Percentiles rank a stretch among this genome's conserved stretches.
These are phyloP conservation scores for Candida takata DNA, from an alignment of 805 yeast species.

Conservation along the genomic window DNA sequence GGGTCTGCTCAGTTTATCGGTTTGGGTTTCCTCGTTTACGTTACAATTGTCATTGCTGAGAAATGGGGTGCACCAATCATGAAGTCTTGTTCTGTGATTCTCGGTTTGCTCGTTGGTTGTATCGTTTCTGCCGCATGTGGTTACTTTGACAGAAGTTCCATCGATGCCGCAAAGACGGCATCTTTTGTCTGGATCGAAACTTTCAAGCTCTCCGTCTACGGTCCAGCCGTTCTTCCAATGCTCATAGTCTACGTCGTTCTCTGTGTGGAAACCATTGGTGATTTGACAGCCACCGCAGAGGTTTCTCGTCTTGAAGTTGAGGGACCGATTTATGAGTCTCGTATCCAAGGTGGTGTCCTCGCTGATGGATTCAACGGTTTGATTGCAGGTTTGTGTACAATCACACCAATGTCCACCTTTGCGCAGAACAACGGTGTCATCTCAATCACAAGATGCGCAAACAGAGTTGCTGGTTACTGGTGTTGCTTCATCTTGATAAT, in stretches of 20 bases:
- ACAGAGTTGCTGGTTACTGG: slow-evolving; percentile 73
- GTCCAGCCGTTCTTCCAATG: slow-evolving; percentile 80
- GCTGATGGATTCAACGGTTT: slow-evolving; percentile 83
- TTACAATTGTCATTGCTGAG: slow-evolving; percentile 68
- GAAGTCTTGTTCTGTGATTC: slow-evolving; percentile 88
- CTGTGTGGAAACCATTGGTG: slow-evolving; percentile 92
- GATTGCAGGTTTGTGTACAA: slow-evolving; percentile 70
- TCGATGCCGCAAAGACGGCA: slow-evolving; percentile 72
- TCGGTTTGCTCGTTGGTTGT: slow-evolving; percentile 81
- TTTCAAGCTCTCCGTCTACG: slow-evolving; percentile 68
- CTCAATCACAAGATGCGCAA: slow-evolving; percentile 85
- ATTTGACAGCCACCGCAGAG: slow-evolving; percentile 88
- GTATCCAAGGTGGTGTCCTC: slow-evolving; percentile 89
- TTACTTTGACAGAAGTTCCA: slow-evolving; percentile 54
- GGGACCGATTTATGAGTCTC: slow-evolving; percentile 71
- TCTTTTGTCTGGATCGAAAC: slow-evolving; percentile 87
- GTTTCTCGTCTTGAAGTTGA: slow-evolving; percentile 80
- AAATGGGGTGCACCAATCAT: slow-evolving; percentile 90
- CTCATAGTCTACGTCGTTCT: slow-evolving; percentile 73
- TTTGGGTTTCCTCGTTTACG: slow-evolving; percentile 75
- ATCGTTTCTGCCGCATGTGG: slow-evolving; percentile 90
- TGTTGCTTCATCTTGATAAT: slow-evolving; percentile 70
- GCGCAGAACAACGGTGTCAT: slow-evolving; percentile 96
- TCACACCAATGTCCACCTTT: slow-evolving; percentile 85
- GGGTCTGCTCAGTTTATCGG: slow-evolving; percentile 90